These are phyloP conservation scores for Neurospora cerealis DNA, from an alignment of 495 filamentous ascomycete species.

Conservation along the genomic window DNA sequence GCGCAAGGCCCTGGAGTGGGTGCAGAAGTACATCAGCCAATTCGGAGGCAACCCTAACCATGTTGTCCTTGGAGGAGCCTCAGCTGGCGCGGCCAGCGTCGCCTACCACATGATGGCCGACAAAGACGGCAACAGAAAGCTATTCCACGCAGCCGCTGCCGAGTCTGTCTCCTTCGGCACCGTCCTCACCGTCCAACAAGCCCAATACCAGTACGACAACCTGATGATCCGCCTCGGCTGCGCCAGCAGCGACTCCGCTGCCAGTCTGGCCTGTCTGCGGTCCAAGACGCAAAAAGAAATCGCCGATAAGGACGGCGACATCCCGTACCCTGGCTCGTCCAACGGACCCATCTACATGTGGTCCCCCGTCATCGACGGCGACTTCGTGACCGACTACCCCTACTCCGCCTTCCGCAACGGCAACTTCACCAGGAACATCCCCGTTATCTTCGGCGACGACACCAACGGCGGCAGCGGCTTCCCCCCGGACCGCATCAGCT, in stretches of 20 bases:
- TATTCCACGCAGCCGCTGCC: conserved; percentile 55
- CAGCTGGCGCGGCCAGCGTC: conserved; percentile 55
- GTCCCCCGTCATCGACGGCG: conserved; percentile 49
- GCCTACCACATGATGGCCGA: conserved; percentile 55
- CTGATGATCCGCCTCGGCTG: conserved; percentile 51
- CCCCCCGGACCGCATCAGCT: conserved; percentile 40
- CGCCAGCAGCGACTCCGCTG: conserved; percentile 11
- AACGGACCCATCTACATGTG: conserved; percentile 38
- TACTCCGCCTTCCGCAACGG: conserved; percentile 48
- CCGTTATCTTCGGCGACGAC: conserved; percentile 59
- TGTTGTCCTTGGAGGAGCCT: conserved; percentile 56
- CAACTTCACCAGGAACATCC: conserved; percentile 51
- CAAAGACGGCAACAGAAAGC: conserved; percentile 12
- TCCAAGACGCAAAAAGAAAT: conserved; percentile 36
- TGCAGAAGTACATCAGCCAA: conserved; percentile 49
- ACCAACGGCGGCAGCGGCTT: conserved; percentile 65
- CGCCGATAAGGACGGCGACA: conserved; percentile 42
- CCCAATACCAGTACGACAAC: conserved; percentile 56
- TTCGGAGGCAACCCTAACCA: conserved; percentile 65
- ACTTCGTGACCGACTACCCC: conserved; percentile 48
- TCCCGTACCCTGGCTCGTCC: conserved; percentile 41
- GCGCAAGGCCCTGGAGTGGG: conserved; percentile 55
- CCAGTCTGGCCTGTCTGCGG: conserved; percentile 52
- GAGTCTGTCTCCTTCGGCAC: conserved; percentile 58
- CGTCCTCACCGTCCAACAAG: conserved; percentile 47